These are phyloP conservation scores for Fraxinus quadrangulata DNA, from an alignment of 257 asterid genomes.

Conservation along the genomic window DNA sequence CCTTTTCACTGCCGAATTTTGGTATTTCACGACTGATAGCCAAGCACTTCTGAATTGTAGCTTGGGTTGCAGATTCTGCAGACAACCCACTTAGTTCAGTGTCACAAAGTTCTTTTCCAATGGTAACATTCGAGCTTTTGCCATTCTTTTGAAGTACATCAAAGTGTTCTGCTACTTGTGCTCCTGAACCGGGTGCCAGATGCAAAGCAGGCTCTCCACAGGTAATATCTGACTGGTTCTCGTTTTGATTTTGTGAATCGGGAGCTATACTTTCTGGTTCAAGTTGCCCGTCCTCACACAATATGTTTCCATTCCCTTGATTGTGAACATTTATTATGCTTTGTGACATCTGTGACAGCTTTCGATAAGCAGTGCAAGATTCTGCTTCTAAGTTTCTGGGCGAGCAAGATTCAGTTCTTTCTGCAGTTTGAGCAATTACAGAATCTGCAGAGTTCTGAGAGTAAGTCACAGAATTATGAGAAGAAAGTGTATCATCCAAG, in stretches of 20 bases:
- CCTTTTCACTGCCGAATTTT: conserved; percentile 39
- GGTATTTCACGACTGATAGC: conserved; percentile 31
- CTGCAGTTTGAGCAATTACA: conserved; percentile 29
- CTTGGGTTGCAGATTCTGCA: conserved; percentile 57
- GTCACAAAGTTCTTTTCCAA: conserved; percentile 38
- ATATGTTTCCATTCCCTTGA: conserved; percentile 17
- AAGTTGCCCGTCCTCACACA: conserved; percentile 6
- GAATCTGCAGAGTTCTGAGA: conserved; percentile 39
- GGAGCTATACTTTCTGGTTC: conserved; percentile 13
- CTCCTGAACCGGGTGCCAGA: conserved; percentile 32
- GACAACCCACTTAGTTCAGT: conserved; percentile 62
- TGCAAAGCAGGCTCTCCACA: conserved; percentile 27
- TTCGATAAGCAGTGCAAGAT: conserved; percentile 30
- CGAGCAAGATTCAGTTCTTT: conserved; percentile 31
- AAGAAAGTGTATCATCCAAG: conserved; percentile 32
- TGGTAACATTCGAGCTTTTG: conserved; percentile 21
- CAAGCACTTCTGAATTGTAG: conserved; percentile 31
- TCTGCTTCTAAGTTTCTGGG: conserved; percentile 31
- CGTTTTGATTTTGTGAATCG: conserved; percentile 16
- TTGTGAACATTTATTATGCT: conserved; percentile 9
- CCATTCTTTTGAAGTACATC: conserved; percentile 31
- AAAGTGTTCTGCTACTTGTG: conserved; percentile 34
- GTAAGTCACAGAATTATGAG: conserved; percentile 43
- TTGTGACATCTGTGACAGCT: conserved; percentile 36
- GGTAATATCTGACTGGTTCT: background rate